A percentile compares a stretch with the other conserved stretches of the same genome.
Conservation (phyloP, 768 basidiomycete species). For the Cystobasidium tubakii region DNA sequence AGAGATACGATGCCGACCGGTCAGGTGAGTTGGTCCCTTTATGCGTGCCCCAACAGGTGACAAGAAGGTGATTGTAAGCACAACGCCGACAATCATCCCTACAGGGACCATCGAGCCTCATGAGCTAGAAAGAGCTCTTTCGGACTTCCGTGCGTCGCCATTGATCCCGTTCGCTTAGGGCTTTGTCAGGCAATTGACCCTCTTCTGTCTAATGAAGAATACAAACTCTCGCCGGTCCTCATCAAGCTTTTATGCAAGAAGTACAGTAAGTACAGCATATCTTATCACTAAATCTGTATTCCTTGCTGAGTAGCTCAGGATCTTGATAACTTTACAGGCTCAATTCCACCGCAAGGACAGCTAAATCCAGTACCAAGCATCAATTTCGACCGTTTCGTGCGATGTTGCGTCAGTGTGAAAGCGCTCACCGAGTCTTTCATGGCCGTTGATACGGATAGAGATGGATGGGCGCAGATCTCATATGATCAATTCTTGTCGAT, state of each 20-base stretch:
- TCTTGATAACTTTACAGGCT: neutral
- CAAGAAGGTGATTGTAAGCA: neutral
- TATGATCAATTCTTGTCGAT: conserved; percentile 37
- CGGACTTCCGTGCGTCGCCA: conserved; percentile 21
- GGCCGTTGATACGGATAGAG: conserved; percentile 27
- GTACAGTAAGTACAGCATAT: conserved; percentile 30
- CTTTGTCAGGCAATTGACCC: too few species aligned
- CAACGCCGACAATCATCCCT: neutral
- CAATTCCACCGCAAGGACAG: neutral
- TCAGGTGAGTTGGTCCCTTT: neutral
- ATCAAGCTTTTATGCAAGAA: conserved; percentile 32
- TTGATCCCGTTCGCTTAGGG: too few species aligned
- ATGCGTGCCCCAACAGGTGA: too few species aligned
- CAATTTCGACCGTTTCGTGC: conserved; percentile 34
- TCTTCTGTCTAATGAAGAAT: conserved; percentile 12
- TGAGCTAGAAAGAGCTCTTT: conserved; percentile 31
- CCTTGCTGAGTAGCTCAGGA: too few species aligned
- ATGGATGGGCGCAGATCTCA: conserved; percentile 27
- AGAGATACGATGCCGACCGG: conserved; percentile 22
- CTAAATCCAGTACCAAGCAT: neutral
- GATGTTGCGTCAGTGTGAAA: conserved; percentile 34
- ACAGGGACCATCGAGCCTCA: conserved; percentile 33
- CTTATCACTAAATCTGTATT: too few species aligned
- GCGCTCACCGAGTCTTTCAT: conserved; percentile 29
- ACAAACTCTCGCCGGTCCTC: conserved; percentile 27